Evolutionary conservation across 177 flowering plant genomes (phyloP), one percentile per base, ranked within the genome.

Genomic region (Vitis hybrid): DNA sequence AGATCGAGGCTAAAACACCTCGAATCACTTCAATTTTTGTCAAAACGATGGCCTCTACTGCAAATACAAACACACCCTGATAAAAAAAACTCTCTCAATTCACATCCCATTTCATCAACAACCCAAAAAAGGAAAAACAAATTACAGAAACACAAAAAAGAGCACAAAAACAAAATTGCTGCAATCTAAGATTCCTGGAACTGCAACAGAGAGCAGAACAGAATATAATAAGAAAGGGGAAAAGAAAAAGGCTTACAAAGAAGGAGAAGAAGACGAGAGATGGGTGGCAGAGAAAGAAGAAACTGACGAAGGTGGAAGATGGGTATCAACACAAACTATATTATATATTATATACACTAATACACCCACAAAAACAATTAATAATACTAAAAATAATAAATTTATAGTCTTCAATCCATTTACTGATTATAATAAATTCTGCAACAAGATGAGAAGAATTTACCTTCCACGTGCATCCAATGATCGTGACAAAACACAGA

Each of bases 401-500:
- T 19, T 12, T 18, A 40, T 40, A 40, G 45, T 7, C 1, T 32
- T 15, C 10, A 73, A 60, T 55, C 52, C 73, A 79, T 60, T 70
- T 66, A 77, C 64, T 68, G 70, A 66, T 45, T 40, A 50, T 55
- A 56, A 13, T 34, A 67, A 26, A 17, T 17, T 50, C 15, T 40
- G 19, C 19, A 68, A 68, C 74, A 71, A 70, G 56, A 14, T 32
- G 60, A 72, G 71, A 74, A 71, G 75, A 70, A 72, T 67, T 82
- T 79, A 57, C 62, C 58, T 69, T 78, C 82, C 84, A 79, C 84
- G 84, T 84, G 85, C 82, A 79, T 59, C 75, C 77, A 72, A 69
- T 78, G 83, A 80, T 78, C 21, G 72, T 76, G 82, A 77, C 80
- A 71, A 74, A 78, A 66, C 80, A 75, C 77, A 73, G 60, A 56